Conservation (phyloP, 768 basidiomycete species). For the Gyrodon lividus region DNA sequence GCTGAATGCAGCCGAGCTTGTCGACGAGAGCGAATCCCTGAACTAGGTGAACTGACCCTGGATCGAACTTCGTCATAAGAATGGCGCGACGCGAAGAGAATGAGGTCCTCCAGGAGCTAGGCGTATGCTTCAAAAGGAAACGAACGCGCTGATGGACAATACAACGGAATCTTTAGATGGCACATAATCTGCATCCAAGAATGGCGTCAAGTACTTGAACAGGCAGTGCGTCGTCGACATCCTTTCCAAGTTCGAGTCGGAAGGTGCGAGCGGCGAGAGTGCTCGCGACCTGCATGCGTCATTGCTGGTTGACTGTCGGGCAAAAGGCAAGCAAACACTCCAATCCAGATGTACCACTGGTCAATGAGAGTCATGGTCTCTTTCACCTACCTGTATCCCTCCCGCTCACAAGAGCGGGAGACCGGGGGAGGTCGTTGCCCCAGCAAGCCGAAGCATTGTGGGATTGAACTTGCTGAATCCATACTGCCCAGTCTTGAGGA, state of each 20-base stretch:
- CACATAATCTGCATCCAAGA: conserved; percentile 82
- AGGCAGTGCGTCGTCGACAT: conserved; percentile 79
- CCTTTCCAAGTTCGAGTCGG: conserved; percentile 74
- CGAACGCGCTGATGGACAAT: conserved; percentile 82
- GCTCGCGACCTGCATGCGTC: conserved; percentile 58
- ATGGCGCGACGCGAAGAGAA: conserved; percentile 74
- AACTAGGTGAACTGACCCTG: conserved; percentile 45
- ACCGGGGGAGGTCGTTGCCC: conserved; percentile 58
- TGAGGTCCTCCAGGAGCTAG: conserved; percentile 81
- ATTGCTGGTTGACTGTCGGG: conserved; percentile 60
- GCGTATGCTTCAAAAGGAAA: conserved; percentile 77
- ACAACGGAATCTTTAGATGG: conserved; percentile 85
- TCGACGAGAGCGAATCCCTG: conserved; percentile 58
- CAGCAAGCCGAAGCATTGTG: conserved; percentile 69
- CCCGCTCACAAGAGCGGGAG: conserved; percentile 47
- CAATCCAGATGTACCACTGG: conserved; percentile 86
- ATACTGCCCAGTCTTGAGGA: conserved; percentile 71
- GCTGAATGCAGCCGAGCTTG: conserved; percentile 83
- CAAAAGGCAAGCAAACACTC: conserved; percentile 70
- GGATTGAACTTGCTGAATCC: conserved; percentile 76
- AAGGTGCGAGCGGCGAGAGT: conserved; percentile 66
- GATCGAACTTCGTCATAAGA: conserved; percentile 68
- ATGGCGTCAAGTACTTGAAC: conserved; percentile 83
- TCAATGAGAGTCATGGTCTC: conserved; percentile 62
- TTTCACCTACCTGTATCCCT: conserved; percentile 48